Base-by-base conservation (phyloP, 768 basidiomycete genomes). In the Hypholoma sublateritium region DNA sequence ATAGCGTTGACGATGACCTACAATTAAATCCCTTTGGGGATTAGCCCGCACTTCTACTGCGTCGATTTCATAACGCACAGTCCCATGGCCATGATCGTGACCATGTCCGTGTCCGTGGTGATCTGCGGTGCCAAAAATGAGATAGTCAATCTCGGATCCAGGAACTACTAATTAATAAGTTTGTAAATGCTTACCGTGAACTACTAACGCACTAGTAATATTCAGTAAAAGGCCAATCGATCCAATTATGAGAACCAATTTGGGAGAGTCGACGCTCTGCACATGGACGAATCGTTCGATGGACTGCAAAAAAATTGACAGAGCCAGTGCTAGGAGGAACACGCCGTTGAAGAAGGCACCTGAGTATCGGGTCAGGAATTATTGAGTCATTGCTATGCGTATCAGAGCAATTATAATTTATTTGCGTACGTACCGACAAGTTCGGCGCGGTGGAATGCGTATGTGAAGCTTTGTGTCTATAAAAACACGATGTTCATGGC, bases 291-390 rank as follows among this genome's bases (percentile, higher is more conserved):
- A 84, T 21, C 82, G 74, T 64, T 83, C 80, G 50, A 83, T 72
- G 1, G 82, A 79, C 68, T 84, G 72, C 22, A 81, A 68, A 57
- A 79, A 75, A 44, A 84, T 81, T 35, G 80, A 82, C 21, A 84
- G 69, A 3, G 78, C 81, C 53, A 83, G 69, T 2, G 80, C 81
- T 34, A 83, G 69, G 9, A 81, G 74, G 62, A 82, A 82, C 13
- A 80, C 79, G 25, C 79, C 80, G 61, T 82, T 81, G 70, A 81
- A 82, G 63, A 82, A 81, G 14, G 78, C 78, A 43, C 81, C 81
- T 81, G 56, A 34, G 57, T 47, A 37, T 21, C 14, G 50, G 28
- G 28, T 32, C 28, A 32, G 1, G 3, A 7, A 32, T 32, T 32
- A 2, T 32, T 32, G 5, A 32, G 28, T 32, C 2, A 37, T 19